Evolutionary conservation across 768 basidiomycete genomes (phyloP).

Genomic region (Mycena maculata): DNA sequence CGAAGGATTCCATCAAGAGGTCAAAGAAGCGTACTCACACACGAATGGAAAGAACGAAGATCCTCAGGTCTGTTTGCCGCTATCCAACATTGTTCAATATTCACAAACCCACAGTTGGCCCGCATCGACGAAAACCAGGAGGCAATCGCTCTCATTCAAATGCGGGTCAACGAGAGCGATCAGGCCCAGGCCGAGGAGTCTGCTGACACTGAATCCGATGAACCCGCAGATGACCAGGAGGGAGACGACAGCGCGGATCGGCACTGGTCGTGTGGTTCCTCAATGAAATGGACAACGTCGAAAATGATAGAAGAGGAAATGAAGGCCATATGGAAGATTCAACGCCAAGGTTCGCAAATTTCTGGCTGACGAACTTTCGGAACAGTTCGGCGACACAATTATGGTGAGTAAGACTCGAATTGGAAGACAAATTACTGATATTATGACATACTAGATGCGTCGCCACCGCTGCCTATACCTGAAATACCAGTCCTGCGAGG

Average conservation of each 20-base stretch:
- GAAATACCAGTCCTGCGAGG: conserved; percentile 40
- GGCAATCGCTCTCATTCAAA: background rate
- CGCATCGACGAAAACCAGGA: conserved; percentile 9
- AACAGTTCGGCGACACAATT: conserved; percentile 11
- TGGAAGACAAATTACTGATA: background rate
- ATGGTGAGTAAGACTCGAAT: background rate
- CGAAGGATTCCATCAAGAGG: conserved; percentile 12
- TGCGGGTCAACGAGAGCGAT: background rate
- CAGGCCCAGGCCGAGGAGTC: background rate
- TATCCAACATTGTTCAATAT: conserved; percentile 11
- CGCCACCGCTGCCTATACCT: conserved; percentile 38
- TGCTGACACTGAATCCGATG: background rate
- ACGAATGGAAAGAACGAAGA: conserved; percentile 7
- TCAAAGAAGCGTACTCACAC: background rate
- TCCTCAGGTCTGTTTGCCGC: background rate
- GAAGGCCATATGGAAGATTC: background rate
- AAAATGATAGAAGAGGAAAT: background rate
- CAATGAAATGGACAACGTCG: conserved; percentile 1
- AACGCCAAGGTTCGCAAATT: background rate
- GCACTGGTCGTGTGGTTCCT: conserved; percentile 3
- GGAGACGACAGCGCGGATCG: background rate
- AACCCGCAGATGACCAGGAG: background rate
- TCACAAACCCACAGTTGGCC: background rate
- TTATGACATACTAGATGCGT: conserved; percentile 39
- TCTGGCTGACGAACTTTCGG: background rate